Evolutionary conservation across 768 basidiomycete genomes (phyloP), one percentile per base, ranked within the genome.

Genomic region (Mycena galericulata): DNA sequence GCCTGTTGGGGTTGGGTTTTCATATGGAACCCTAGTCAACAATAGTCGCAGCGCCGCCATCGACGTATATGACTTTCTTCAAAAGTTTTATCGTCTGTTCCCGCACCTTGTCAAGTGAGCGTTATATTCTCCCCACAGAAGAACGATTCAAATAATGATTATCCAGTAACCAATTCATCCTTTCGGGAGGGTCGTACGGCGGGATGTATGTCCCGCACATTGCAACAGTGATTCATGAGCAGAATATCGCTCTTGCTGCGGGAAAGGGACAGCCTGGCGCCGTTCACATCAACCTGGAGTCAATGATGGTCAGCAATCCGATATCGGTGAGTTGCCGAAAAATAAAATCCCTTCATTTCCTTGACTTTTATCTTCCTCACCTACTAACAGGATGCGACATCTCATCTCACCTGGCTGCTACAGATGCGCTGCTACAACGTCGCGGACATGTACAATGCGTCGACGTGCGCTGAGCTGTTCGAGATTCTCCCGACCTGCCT

Each of bases 171-270:
- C 59, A 70, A 59, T 69, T 64, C n/a, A 60, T 78, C 30, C 29
- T 81, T 11, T 72, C 78, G 3, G 72, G 78, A 11, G 80, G 80
- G 3, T 79, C 79, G 3, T 82, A 81, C 59, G 81, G 80, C 49
- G 80, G 80, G 0, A 73, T 75, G 20, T 82, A 81, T 57, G 70
- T 80, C 5, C 79, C 81, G 7, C 72, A 80, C 59, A 82, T 81
- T 46, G 80, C 79, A 2, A 77, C 78, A 22, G 79, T 78, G 11
- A 79, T 82, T n/a, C 76, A 79, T 59, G 74, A 75, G 60, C 71
- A 76, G 29, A 82, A 82, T 68, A 65, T 68, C 14, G 73, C 71
- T 12, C 27, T 79, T 29, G 74, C 67, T 1, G 53, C 38, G 6
- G 71, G 74, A 15, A 60, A 56, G 14, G 73, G 74, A 4, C 49